Percentiles rank a stretch among this genome's conserved stretches.
Conservation (phyloP, 305 asterid genomes). For the Fraxinus platypoda region DNA sequence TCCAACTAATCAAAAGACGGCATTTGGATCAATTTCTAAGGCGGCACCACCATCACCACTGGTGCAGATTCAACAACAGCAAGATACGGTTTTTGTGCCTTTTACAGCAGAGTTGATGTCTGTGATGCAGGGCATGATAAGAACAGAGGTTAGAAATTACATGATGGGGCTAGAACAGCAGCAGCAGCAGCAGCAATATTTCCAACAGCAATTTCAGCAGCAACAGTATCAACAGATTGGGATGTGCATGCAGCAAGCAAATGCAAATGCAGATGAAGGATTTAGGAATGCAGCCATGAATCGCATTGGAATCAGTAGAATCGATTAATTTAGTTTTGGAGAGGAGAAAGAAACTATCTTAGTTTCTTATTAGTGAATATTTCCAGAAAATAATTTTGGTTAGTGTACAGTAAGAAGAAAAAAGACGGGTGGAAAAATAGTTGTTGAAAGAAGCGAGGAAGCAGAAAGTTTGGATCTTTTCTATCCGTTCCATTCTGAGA, state of each 20-base stretch:
- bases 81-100: conserved; percentile 55
- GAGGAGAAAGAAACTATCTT: conserved; percentile 41
- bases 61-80: conserved; percentile 19
- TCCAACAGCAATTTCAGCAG: conserved; percentile 26
- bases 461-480: conserved; percentile 14
- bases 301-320: conserved; percentile 58
- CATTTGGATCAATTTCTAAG: conserved; percentile 1
- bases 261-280: conserved; percentile 55
- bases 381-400: conserved; percentile 25
- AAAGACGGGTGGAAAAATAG: conserved; percentile 3
- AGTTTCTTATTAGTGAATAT: conserved; percentile 38
- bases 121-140: conserved; percentile 88
- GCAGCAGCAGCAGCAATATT: conserved; percentile 31
- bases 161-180: conserved; percentile 58
- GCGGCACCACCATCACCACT: conserved; percentile 3
- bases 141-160: conserved; percentile 75
- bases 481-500: background rate
- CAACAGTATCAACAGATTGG: conserved; percentile 45
- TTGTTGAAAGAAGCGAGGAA: background rate
- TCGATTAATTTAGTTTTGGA: conserved; percentile 36
- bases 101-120: conserved; percentile 64
- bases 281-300: conserved; percentile 62
- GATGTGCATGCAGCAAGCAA: conserved; percentile 61
- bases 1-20: background rate
- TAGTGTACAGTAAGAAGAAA: conserved; percentile 32